Conservation (phyloP, 345 rosid species). For the Draba incana region DNA sequence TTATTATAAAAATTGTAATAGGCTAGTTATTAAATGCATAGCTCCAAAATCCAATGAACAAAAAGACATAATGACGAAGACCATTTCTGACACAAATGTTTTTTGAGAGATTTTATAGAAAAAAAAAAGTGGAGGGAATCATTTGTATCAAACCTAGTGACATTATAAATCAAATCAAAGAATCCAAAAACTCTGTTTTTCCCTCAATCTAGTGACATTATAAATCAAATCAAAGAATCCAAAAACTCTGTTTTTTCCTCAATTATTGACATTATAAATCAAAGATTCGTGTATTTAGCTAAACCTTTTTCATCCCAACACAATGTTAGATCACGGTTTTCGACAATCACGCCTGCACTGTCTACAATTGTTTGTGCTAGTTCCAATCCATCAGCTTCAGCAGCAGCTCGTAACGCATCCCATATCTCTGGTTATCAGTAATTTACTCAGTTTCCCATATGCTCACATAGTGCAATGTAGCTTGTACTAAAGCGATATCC, state of each 20-base stretch:
- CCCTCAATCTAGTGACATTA: background rate
- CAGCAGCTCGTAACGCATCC: conserved; percentile 81
- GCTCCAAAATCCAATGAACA: conserved; percentile 36
- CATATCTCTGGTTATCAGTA: conserved; percentile 58
- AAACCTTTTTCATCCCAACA: conserved; percentile 90
- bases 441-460: too few species aligned
- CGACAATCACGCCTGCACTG: conserved; percentile 73
- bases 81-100: conserved; percentile 42
- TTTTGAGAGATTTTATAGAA: background rate
- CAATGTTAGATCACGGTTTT: conserved; percentile 65
- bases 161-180: background rate
- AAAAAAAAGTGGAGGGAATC: conserved; percentile 7
- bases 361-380: conserved; percentile 77
- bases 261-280: background rate
- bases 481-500: background rate
- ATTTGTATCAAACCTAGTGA: conserved; percentile 24
- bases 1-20: conserved; percentile 9
- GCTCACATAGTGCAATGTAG: background rate
- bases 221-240: background rate
- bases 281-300: background rate
- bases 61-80: conserved; percentile 23
- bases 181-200: background rate
- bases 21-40: conserved; percentile 25
- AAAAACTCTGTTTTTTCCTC: background rate
- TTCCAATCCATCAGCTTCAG: conserved; percentile 62